These are phyloP conservation scores for Arabidopsis hybrid DNA, from an alignment of 441 rosid species.

Conservation along the genomic window DNA sequence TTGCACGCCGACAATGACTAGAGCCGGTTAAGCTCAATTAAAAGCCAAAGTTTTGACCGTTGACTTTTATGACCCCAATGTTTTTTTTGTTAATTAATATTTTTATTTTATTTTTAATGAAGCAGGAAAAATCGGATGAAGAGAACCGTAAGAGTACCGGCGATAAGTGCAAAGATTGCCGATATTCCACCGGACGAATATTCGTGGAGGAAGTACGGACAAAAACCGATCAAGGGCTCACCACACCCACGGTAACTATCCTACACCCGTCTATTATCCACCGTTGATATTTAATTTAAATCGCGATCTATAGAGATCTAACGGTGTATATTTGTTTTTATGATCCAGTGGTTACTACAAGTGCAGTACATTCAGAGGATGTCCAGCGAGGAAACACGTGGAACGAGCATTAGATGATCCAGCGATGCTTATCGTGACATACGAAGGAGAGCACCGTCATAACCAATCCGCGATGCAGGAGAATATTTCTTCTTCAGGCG, in stretches of 20 bases:
- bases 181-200: conserved; percentile 95
- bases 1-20: background rate
- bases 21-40: background rate
- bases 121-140: conserved; percentile 79
- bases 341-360: conserved; percentile 84
- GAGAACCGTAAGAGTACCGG: conserved; percentile 81
- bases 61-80: background rate
- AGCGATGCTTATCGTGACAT: conserved; percentile 80
- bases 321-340: conserved; percentile 10
- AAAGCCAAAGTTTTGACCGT: background rate
- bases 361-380: conserved; percentile 82
- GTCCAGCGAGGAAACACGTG: conserved; percentile 95
- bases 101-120: background rate
- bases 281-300: conserved; percentile 10
- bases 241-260: conserved; percentile 85
- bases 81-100: conserved; percentile 13
- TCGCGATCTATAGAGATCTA: background rate
- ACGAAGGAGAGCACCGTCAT: conserved; percentile 94
- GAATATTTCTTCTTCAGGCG: conserved; percentile 48
- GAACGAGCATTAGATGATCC: conserved; percentile 87
- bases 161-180: conserved; percentile 88
- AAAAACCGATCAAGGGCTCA: conserved; percentile 96
- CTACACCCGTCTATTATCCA: background rate
- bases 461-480: conserved; percentile 60
- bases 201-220: conserved; percentile 98